A percentile compares a stretch with the other conserved stretches of the same genome.
Conservation (phyloP, 2,329 filamentous ascomycete genomes). For the Talaromyces islandicus region DNA sequence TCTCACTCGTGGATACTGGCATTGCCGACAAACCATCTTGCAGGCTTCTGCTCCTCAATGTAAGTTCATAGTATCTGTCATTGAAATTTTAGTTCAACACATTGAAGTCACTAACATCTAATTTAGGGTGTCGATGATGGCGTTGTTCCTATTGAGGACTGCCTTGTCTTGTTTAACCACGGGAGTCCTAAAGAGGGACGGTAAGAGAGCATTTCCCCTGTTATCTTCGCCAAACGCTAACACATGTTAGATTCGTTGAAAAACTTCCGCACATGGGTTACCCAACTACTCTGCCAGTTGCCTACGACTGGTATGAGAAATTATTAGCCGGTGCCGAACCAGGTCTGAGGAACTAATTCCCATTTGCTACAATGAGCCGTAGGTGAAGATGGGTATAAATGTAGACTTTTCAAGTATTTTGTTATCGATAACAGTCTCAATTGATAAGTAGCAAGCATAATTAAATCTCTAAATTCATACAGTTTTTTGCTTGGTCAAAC, state of each 20-base stretch:
- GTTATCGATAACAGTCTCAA: neutral
- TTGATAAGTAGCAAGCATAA: neutral
- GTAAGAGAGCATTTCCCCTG: slow-evolving; percentile 21
- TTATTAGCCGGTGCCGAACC: slow-evolving; percentile 6
- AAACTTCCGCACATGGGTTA: slow-evolving; percentile 63
- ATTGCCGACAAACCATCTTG: slow-evolving; percentile 52
- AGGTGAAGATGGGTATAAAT: neutral
- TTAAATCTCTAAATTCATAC: neutral
- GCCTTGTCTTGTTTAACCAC: slow-evolving; percentile 58
- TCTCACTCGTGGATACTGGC: slow-evolving; percentile 56
- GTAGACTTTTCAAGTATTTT: neutral
- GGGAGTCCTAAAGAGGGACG: slow-evolving; percentile 61
- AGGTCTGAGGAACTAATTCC: slow-evolving; percentile 4
- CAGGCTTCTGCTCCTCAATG: slow-evolving; percentile 57
- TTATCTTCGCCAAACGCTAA: neutral
- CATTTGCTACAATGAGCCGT: neutral
- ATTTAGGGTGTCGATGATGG: slow-evolving; percentile 57
- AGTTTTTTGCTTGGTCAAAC: no score
- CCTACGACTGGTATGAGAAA: slow-evolving; percentile 34
- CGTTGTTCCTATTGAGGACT: slow-evolving; percentile 64
- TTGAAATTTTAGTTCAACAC: neutral
- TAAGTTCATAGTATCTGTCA: slow-evolving; percentile 23
- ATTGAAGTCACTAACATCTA: neutral
- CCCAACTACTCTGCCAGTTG: slow-evolving; percentile 40
- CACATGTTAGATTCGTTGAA: slow-evolving; percentile 43